A percentile compares a stretch with the other conserved stretches of the same genome.
phyloP scores from a whole-genome alignment of 371 early-diverging fungal species.

The Apophysomyces ossiformis region DNA sequence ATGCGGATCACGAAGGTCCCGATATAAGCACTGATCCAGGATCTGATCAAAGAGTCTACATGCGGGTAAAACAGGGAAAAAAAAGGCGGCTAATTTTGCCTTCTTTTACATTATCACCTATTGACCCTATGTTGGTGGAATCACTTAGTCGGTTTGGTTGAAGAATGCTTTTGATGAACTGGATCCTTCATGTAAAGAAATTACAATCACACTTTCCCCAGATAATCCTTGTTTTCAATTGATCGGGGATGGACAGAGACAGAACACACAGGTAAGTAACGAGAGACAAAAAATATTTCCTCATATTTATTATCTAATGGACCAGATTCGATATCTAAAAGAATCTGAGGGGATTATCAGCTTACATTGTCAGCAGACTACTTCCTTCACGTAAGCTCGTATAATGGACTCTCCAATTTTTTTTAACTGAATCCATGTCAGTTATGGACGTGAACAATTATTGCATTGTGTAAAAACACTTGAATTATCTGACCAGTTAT shows the following conservation, averaged over 20 bases:
- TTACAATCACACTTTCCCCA: conserved; percentile 39
- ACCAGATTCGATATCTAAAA: conserved; percentile 35
- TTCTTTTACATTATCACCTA: too few relatives aligned
- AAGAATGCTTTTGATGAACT: conserved; percentile 38
- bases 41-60: conserved; percentile 27
- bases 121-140: too few relatives aligned
- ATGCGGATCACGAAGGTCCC: conserved; percentile 30
- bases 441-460: conserved; percentile 41
- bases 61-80: conserved; percentile 24
- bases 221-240: conserved; percentile 33
- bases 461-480: conserved; percentile 37
- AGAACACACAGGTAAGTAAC: conserved; percentile 21
- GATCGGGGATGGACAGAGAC: conserved; percentile 29
- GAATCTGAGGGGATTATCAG: conserved; percentile 40
- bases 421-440: conserved; percentile 13
- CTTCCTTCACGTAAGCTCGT: conserved; percentile 31
- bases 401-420: not conserved
- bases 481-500: conserved; percentile 39
- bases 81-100: too few relatives aligned
- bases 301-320: not conserved
- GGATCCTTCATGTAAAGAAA: conserved; percentile 30
- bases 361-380: conserved; percentile 28
- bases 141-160: conserved; percentile 33
- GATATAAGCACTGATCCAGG: conserved; percentile 19
- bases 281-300: not conserved